A percentile compares a stretch with the other conserved stretches of the same genome.
phyloP scores from a whole-genome alignment of 2,329 filamentous ascomycete species.

The Akanthomyces lecanii region DNA sequence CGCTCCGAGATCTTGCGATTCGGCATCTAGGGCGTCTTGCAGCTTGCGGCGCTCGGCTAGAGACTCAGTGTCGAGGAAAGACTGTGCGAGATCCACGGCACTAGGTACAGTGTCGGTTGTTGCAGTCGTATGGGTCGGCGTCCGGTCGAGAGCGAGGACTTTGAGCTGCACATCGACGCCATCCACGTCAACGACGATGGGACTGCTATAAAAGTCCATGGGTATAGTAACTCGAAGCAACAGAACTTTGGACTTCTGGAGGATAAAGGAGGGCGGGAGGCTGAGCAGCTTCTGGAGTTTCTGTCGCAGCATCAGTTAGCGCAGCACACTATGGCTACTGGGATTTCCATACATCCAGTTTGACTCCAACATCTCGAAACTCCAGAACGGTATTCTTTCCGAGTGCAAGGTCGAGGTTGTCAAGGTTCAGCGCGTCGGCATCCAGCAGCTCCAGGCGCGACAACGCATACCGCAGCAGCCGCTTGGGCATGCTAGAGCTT shows the following conservation, averaged over 20 bases:
- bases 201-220: slow-evolving; percentile 80
- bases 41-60: slow-evolving; percentile 61
- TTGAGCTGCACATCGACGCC: slow-evolving; percentile 70
- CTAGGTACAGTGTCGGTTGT: slow-evolving; percentile 52
- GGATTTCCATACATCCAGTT: slow-evolving; percentile 59
- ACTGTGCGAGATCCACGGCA: slow-evolving; percentile 68
- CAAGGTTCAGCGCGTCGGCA: slow-evolving; percentile 78
- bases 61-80: slow-evolving; percentile 71
- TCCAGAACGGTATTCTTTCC: slow-evolving; percentile 81
- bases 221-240: slow-evolving; percentile 78
- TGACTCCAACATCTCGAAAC: slow-evolving; percentile 79
- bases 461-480: slow-evolving; percentile 80
- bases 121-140: slow-evolving; percentile 40
- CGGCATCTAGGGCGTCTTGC: slow-evolving; percentile 62
- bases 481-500: slow-evolving; percentile 77
- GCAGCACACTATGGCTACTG: background rate
- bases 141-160: slow-evolving; percentile 38
- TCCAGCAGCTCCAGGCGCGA: slow-evolving; percentile 83
- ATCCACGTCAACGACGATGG: slow-evolving; percentile 76
- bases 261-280: slow-evolving; percentile 66
- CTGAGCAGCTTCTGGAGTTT: slow-evolving; percentile 73
- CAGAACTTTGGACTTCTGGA: slow-evolving; percentile 70
- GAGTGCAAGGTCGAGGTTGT: slow-evolving; percentile 77
- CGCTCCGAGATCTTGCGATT: slow-evolving; percentile 58
- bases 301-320: slow-evolving; percentile 41